Conservation (phyloP, 768 basidiomycete genomes). For the Coprinopsis sp. region DNA sequence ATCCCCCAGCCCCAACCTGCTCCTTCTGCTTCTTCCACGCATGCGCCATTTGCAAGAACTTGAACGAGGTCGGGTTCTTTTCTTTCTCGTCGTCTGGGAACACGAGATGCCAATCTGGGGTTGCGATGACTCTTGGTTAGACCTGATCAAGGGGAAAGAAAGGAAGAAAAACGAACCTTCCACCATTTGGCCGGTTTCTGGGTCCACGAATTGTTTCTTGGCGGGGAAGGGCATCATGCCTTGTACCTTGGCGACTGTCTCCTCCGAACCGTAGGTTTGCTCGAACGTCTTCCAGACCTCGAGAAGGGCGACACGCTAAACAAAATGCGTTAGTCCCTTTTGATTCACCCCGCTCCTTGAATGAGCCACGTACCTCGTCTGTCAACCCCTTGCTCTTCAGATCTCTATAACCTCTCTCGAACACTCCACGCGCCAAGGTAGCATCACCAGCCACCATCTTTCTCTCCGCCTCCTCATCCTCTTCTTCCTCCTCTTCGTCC, state of each 20-base stretch:
- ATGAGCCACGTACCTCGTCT: slow-evolving; percentile 59
- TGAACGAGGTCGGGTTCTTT: slow-evolving; percentile 89
- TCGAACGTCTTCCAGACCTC: slow-evolving; percentile 97
- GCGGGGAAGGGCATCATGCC: slow-evolving; percentile 91
- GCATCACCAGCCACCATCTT: slow-evolving; percentile 71
- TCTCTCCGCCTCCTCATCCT: slow-evolving; percentile 55
- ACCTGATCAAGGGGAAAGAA: background rate
- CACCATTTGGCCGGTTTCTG: slow-evolving; percentile 78
- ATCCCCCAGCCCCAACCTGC: slow-evolving; percentile 17
- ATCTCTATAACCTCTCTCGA: slow-evolving; percentile 84
- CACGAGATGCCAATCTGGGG: slow-evolving; percentile 88
- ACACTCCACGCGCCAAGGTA: slow-evolving; percentile 67
- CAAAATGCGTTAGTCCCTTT: slow-evolving; percentile 1
- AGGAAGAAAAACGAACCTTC: slow-evolving; percentile 54
- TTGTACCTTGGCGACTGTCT: slow-evolving; percentile 78
- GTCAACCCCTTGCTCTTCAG: slow-evolving; percentile 78
- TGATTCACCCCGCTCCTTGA: slow-evolving; percentile 2
- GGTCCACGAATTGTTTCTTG: slow-evolving; percentile 78
- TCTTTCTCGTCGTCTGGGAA: slow-evolving; percentile 97
- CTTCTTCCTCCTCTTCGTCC: slow-evolving; percentile 72
- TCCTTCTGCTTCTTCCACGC: slow-evolving; percentile 70
- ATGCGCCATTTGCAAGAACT: slow-evolving; percentile 93
- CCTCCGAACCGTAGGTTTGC: slow-evolving; percentile 66
- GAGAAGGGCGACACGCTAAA: slow-evolving; percentile 82
- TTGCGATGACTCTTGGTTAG: slow-evolving; percentile 4